Evolutionary conservation across 768 basidiomycete species (phyloP), one percentile per base, ranked within the genome.

Genomic region (Rhodotorula babjevae): DNA sequence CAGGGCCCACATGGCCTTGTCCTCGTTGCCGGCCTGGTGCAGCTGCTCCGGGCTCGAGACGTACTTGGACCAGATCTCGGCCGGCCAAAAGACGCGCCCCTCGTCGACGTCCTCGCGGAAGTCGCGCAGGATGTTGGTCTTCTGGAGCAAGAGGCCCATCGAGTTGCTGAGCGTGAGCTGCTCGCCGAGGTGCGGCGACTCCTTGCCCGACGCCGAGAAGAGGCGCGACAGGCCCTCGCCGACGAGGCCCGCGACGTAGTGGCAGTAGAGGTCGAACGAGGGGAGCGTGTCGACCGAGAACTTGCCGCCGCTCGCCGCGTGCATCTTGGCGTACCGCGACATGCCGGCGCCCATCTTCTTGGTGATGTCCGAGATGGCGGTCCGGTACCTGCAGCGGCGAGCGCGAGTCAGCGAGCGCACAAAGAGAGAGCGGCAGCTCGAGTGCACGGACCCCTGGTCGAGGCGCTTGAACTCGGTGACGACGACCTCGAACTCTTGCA

Each of bases 91-190:
- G 79, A 86, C 90, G 56, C 95, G 87, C 15, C 84, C 83, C 36
- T 94, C 85, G 56, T 94, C 89, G 23, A 87, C 85, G 80, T 99
- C 95, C 81, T 99, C 95, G 58, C 90, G 87, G 83, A 87, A 91
- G 81, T 99, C 95, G 70, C 95, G 91, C 66, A 93, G 91, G 81
- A 99, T 96, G 81, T 99, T 99, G 40, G 93, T 96, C 83, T 99
- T 99, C 81, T 99, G 95, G 19, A 99, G 86, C 58, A 97, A 83
- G 44, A 93, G 85, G n/a, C 95, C 95, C 89, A 96, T 92, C 18
- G 90, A 90, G 82, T 96, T 95, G 78, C 90, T 88, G 6, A 98
- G 85, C 75, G 90, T 90, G 71, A 96, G 87, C 79, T 96, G 91
- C 42, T 86, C 82, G 42, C 85, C 88, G 49, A 99, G 82, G 84